Evolutionary conservation across 1,284 basidiomycete species (phyloP).

Genomic region (Malassezia japonica): DNA sequence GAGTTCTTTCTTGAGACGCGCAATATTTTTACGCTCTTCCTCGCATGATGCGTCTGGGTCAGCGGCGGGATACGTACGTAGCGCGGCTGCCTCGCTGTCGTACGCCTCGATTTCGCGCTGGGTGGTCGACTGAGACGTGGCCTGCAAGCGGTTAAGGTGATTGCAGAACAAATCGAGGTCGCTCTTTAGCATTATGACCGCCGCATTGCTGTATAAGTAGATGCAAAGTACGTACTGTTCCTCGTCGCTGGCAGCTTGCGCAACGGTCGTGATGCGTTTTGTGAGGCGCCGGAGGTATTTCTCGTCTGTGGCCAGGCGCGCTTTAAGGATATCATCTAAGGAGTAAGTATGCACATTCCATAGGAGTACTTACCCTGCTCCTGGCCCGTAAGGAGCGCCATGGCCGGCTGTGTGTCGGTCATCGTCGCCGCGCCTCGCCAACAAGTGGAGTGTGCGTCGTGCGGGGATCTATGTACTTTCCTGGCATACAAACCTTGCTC

Average conservation of each 20-base stretch:
- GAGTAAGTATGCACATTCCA: not conserved
- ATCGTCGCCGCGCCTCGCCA: not conserved
- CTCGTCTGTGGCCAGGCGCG: conserved; percentile 14
- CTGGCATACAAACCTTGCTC: not conserved
- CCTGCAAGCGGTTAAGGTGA: conserved; percentile 1
- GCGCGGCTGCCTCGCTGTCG: not conserved
- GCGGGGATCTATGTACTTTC: not conserved
- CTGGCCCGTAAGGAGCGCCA: not conserved
- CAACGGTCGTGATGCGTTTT: conserved; percentile 9
- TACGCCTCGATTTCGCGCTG: conserved; percentile 5
- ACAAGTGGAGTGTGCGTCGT: conserved; percentile 4
- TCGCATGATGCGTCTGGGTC: not conserved
- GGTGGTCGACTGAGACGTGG: not conserved
- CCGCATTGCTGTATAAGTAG: not conserved
- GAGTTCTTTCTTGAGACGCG: not conserved
- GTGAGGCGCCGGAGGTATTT: conserved; percentile 13
- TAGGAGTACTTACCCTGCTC: conserved; percentile 8
- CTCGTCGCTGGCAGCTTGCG: not conserved
- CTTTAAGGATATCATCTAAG: conserved; percentile 11
- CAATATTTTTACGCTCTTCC: not conserved
- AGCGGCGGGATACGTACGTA: conserved; percentile 9
- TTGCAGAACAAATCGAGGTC: conserved; percentile 5
- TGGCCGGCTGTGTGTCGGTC: not conserved
- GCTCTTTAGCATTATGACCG: not conserved
- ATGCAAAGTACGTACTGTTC: conserved; percentile 1